A percentile compares a stretch with the other conserved stretches of the same genome.
Conservation (phyloP, 352 stramenopile genomes). For the Phytophthora melonis region DNA sequence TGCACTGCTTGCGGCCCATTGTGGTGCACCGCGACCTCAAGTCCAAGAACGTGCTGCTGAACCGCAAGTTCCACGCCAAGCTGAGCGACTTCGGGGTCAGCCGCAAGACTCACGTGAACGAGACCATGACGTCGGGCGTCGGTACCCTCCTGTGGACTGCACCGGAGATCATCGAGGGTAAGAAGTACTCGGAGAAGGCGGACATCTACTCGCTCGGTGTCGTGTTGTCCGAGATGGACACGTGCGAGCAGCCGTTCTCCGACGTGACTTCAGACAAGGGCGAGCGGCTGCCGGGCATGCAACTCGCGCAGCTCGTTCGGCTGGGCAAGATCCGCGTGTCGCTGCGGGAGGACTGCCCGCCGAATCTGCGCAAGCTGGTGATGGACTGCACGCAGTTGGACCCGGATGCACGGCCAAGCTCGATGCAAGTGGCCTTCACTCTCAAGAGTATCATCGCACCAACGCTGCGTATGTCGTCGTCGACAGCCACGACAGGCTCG, state of each 20-base stretch:
- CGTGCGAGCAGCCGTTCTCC: conserved; percentile 65
- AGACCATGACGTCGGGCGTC: conserved; percentile 82
- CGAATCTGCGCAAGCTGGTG: conserved; percentile 57
- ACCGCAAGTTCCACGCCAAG: conserved; percentile 71
- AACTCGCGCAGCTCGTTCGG: conserved; percentile 71
- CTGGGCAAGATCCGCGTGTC: conserved; percentile 60
- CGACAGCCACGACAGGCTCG: conserved; percentile 34
- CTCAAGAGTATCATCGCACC: conserved; percentile 80
- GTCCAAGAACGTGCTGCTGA: conserved; percentile 59
- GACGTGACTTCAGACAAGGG: conserved; percentile 55
- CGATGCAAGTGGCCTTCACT: conserved; percentile 78
- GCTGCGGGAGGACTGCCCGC: conserved; percentile 69
- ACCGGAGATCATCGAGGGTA: conserved; percentile 88
- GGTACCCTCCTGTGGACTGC: conserved; percentile 88
- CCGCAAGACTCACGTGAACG: conserved; percentile 72
- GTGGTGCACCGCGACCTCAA: conserved; percentile 66
- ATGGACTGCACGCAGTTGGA: conserved; percentile 74
- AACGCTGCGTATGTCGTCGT: conserved; percentile 43
- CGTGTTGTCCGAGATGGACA: conserved; percentile 85
- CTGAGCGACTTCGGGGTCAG: conserved; percentile 91
- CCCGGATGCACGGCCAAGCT: conserved; percentile 64
- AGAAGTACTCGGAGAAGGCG: conserved; percentile 88
- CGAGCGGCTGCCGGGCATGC: conserved; percentile 72
- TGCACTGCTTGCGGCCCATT: conserved; percentile 76
- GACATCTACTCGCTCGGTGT: conserved; percentile 92